Evolutionary conservation across 768 basidiomycete genomes (phyloP).

Genomic region (Zangia roseola): DNA sequence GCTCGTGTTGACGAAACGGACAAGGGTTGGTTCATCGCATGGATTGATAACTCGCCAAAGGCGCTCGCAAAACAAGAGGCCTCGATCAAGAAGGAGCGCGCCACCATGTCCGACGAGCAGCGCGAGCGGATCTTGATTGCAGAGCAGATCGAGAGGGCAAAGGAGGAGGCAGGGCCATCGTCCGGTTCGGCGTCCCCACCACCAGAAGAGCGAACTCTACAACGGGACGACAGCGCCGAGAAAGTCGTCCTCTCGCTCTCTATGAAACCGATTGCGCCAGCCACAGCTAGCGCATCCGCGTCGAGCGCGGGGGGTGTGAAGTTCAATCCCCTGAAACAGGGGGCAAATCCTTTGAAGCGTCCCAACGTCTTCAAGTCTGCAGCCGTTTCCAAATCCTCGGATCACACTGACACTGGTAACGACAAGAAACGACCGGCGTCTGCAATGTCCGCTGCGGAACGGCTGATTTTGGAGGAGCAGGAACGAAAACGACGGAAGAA

Average conservation of each 20-base stretch:
- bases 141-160: constrained; percentile 92
- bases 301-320: constrained; percentile 48
- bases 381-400: constrained; percentile 31
- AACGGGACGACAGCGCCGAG: constrained; percentile 68
- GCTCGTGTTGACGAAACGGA: constrained; percentile 97
- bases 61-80: constrained; percentile 89
- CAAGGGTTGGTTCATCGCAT: constrained; percentile 96
- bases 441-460: constrained; percentile 79
- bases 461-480: constrained; percentile 86
- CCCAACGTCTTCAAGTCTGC: constrained; percentile 71
- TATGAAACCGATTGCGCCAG: constrained; percentile 44
- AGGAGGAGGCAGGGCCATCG: constrained; percentile 38
- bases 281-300: constrained; percentile 30
- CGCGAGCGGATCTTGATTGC: constrained; percentile 85
- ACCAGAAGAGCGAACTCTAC: constrained; percentile 54
- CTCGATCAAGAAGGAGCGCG: constrained; percentile 86
- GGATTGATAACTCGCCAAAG: constrained; percentile 96
- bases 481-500: constrained; percentile 82
- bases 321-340: constrained; percentile 47
- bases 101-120: constrained; percentile 91
- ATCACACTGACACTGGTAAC: constrained; percentile 33
- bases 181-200: constrained; percentile 37
- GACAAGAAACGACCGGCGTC: constrained; percentile 63
- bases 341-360: constrained; percentile 65
- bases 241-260: constrained; percentile 77